Evolutionary conservation across 106 monocot genomes (phyloP).

Genomic region (Cymbidium sinense): DNA sequence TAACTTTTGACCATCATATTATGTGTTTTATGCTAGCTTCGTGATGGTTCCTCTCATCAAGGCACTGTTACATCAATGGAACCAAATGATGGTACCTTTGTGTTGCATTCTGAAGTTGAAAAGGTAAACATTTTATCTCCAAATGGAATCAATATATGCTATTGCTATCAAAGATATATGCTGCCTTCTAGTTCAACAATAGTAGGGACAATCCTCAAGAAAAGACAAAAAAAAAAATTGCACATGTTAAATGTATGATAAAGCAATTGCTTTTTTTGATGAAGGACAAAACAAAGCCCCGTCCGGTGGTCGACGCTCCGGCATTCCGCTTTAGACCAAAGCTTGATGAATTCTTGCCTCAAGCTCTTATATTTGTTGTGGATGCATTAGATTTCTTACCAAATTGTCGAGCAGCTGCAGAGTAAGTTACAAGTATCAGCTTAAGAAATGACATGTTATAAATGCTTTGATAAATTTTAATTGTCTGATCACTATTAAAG

Average conservation of each 20-base stretch:
- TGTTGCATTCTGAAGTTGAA: slow-evolving; percentile 71
- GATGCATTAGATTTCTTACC: slow-evolving; percentile 96
- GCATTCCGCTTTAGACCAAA: slow-evolving; percentile 77
- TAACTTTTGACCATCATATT: background rate
- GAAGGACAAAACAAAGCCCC: slow-evolving; percentile 65
- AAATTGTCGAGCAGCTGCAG: slow-evolving; percentile 70
- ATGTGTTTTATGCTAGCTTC: slow-evolving; percentile 47
- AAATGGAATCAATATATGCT: background rate
- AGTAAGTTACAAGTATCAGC: slow-evolving; percentile 39
- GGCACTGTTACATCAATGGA: slow-evolving; percentile 98
- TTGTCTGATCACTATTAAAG: background rate
- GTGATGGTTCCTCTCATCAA: slow-evolving; percentile 89
- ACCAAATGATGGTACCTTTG: slow-evolving; percentile 75
- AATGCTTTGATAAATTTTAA: background rate
- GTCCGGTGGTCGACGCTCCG: slow-evolving; percentile 91
- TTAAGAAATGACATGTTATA: background rate
- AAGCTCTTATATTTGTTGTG: slow-evolving; percentile 80
- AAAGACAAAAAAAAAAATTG: background rate
- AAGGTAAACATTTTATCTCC: slow-evolving; percentile 38
- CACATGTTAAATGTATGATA: background rate
- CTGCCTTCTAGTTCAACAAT: background rate
- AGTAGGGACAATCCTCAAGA: background rate
- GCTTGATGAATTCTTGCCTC: slow-evolving; percentile 79
- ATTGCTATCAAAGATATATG: background rate
- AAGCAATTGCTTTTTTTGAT: slow-evolving; percentile 11